Evolutionary conservation across 768 basidiomycete genomes (phyloP), one percentile per base, ranked within the genome.

Genomic region (Phlebiopsis gigantea): DNA sequence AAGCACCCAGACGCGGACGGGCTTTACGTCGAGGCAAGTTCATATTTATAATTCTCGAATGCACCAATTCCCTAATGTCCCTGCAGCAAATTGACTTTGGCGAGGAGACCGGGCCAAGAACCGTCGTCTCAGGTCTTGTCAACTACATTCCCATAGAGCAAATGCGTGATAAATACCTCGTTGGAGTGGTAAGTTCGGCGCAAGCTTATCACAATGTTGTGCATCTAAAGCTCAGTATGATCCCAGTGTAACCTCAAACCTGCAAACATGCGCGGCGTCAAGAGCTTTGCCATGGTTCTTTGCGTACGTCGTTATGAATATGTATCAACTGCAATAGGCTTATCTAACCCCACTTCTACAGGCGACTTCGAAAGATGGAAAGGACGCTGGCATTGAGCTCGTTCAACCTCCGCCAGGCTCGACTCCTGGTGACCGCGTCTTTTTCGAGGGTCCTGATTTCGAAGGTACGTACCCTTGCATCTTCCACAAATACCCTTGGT

Each of bases 1-100:
- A 92, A 90, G 65, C 97, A 99, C 68, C 96, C 97, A 15, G 97
- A 99, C 66, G 97, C 97, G 2, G 97, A 98, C 66, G 85, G 92
- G 49, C 80, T 99, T n/a, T 99, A 98, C 67, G 83, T 98, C 59
- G 96, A 98, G 80, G 90, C 85, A 66, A 31, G 76, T 57, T 31
- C 28, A 15, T 15, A 26, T 30, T 28, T 25, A 9, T 45, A 7
- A 9, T 14, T 51, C 14, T 5, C 17, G 17, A 15, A 39, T 50
- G 53, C 51, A 57, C 61, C 30, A 49, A 52, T 17, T 9, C 12
- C 12, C 34, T 22, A 47, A 52, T n/a, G n/a, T 26, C 19, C n/a
- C 9, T 29, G 44, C 6, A 57, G 90, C 85, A 94, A 89, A 96
- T 98, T 61, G 94, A 99, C 69, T 74, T 98, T 46, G 97, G 94